These are phyloP conservation scores for Coprinopsis marcescibilis DNA, from an alignment of 768 basidiomycete species.

Conservation along the genomic window DNA sequence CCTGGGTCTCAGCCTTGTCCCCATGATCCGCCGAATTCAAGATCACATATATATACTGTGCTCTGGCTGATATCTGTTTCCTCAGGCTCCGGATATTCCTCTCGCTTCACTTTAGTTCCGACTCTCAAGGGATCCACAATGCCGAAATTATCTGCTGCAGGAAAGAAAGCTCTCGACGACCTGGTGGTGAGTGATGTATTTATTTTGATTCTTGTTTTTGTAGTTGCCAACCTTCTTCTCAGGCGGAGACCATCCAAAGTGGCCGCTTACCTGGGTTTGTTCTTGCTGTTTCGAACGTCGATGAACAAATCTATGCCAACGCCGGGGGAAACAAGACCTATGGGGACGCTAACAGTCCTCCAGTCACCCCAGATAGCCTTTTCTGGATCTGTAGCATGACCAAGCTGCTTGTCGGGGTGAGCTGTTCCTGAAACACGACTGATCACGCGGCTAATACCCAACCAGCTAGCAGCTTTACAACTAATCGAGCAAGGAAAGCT, in stretches of 20 bases:
- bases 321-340: conserved; percentile 20
- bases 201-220: conserved; percentile 13
- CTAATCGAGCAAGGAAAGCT: conserved; percentile 28
- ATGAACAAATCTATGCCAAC: conserved; percentile 20
- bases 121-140: background rate
- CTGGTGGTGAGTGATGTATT: background rate
- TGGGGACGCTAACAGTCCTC: conserved; percentile 20
- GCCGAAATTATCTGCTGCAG: background rate
- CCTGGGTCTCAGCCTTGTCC: too few relatives aligned
- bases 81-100: too few relatives aligned
- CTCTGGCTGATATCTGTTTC: too few relatives aligned
- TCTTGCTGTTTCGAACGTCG: conserved; percentile 19
- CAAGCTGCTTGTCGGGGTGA: conserved; percentile 24
- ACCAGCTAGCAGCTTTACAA: conserved; percentile 27
- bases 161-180: background rate
- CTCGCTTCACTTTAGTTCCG: background rate
- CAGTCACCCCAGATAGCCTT: conserved; percentile 20
- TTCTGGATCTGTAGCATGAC: conserved; percentile 32
- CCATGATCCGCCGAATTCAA: too few relatives aligned
- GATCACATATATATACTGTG: too few relatives aligned
- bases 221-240: conserved; percentile 14
- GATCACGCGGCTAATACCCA: too few relatives aligned
- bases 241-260: conserved; percentile 17
- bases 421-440: conserved; percentile 1
- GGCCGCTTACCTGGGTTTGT: conserved; percentile 21